phyloP scores from a whole-genome alignment of 257 asterid species.

The Penstemon eatonii region DNA sequence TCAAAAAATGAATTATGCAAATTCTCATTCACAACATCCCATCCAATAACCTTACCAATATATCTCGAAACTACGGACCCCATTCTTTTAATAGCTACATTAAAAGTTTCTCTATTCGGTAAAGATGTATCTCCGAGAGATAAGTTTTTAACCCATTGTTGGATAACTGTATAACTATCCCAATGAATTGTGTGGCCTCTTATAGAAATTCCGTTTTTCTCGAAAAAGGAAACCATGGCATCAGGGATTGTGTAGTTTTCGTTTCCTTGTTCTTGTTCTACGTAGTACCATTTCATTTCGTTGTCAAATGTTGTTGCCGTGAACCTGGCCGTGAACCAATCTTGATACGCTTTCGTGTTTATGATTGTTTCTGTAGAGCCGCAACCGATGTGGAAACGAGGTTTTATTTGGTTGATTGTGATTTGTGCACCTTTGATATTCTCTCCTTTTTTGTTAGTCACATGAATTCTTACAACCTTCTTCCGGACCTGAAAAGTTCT shows the following conservation, averaged over 20 bases:
- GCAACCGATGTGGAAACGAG: constrained; percentile 46
- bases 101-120: constrained; percentile 29
- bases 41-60: constrained; percentile 37
- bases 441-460: constrained; percentile 29
- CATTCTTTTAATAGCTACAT: constrained; percentile 31
- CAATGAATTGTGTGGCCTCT: constrained; percentile 58
- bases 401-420: constrained; percentile 38
- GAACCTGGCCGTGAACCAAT: constrained; percentile 52
- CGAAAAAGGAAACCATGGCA: constrained; percentile 51
- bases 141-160: constrained; percentile 33
- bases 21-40: constrained; percentile 71
- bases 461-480: constrained; percentile 36
- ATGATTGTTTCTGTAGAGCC: constrained; percentile 37
- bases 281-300: constrained; percentile 64
- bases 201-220: constrained; percentile 29
- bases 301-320: constrained; percentile 48
- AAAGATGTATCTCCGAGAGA: not conserved
- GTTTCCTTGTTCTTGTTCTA: constrained; percentile 26
- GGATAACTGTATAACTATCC: constrained; percentile 35
- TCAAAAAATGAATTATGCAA: constrained; percentile 51
- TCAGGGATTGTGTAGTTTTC: constrained; percentile 54
- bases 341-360: constrained; percentile 38
- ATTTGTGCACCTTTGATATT: constrained; percentile 39
- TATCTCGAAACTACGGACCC: constrained; percentile 51
- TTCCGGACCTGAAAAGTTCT: constrained; percentile 34